Conservation (phyloP, 345 rosid genomes). For the Eucalyptus curtisii region DNA sequence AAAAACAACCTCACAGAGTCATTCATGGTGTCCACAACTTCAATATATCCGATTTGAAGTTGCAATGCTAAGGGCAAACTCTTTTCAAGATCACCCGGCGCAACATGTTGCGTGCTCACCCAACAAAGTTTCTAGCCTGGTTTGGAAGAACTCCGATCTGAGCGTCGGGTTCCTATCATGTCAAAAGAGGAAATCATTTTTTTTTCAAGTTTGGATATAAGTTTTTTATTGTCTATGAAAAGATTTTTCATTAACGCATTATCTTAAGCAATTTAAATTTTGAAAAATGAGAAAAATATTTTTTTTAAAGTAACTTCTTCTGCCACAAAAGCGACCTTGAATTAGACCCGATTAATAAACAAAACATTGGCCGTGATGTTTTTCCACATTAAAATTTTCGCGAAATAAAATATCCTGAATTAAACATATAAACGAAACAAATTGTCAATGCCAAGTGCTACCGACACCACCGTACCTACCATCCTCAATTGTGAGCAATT, state of each 20-base stretch:
- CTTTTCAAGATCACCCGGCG: neutral
- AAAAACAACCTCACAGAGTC: neutral
- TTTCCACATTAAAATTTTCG: neutral
- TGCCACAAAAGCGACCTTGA: neutral
- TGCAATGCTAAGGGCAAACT: neutral
- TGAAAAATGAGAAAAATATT: neutral
- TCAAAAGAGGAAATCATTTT: neutral
- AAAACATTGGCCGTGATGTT: neutral
- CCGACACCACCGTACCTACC: neutral
- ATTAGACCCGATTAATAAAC: neutral
- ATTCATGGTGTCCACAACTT: neutral
- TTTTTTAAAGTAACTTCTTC: neutral
- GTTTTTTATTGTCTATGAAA: neutral
- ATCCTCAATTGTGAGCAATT: neutral
- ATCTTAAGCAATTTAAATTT: neutral
- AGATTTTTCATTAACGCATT: neutral
- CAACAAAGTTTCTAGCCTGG: neutral
- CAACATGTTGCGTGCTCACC: neutral
- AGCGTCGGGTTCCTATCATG: neutral
- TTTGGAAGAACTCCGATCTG: accelerated
- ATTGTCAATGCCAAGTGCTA: neutral
- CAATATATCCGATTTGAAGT: neutral
- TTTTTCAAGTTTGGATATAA: neutral
- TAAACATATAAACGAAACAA: neutral
- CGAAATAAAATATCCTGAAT: neutral